phyloP scores from a whole-genome alignment of 768 basidiomycete genomes.

The Roridomyces roridus region DNA sequence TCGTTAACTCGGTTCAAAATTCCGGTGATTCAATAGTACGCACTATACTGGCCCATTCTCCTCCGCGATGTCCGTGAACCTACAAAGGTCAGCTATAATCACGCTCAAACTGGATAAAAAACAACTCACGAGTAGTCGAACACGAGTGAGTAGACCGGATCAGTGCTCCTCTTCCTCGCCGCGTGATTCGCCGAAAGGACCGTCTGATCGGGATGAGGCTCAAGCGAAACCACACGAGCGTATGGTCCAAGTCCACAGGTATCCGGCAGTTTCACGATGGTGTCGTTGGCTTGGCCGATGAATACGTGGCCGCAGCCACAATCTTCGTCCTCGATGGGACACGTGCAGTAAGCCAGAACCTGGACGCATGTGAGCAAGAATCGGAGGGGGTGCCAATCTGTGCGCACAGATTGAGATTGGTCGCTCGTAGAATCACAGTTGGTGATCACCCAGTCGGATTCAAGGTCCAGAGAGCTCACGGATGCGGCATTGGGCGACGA shows the following conservation, averaged over 20 bases:
- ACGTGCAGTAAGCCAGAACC: slow-evolving; percentile 31
- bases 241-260: slow-evolving; percentile 34
- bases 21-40: not conserved
- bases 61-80: slow-evolving; percentile 22
- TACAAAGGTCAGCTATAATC: slow-evolving; percentile 3
- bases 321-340: slow-evolving; percentile 19
- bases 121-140: too few relatives aligned
- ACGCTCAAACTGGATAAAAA: slow-evolving; percentile 15
- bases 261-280: slow-evolving; percentile 30
- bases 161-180: slow-evolving; percentile 1
- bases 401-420: slow-evolving; percentile 22
- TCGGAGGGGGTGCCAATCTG: not conserved
- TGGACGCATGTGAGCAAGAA: slow-evolving; percentile 3
- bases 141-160: not conserved
- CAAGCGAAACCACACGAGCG: slow-evolving; percentile 29
- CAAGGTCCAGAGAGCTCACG: slow-evolving; percentile 27
- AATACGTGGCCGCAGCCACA: slow-evolving; percentile 30
- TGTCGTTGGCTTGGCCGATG: slow-evolving; percentile 28
- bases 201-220: slow-evolving; percentile 25
- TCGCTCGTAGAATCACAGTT: slow-evolving; percentile 27
- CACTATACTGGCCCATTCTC: slow-evolving; percentile 16
- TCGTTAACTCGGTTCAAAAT: not conserved
- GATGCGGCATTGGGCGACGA: slow-evolving; percentile 31
- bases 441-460: slow-evolving; percentile 31
- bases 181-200: slow-evolving; percentile 5